phyloP scores from a whole-genome alignment of 73 alveolate genomes.

The Paramecium caudatum region DNA sequence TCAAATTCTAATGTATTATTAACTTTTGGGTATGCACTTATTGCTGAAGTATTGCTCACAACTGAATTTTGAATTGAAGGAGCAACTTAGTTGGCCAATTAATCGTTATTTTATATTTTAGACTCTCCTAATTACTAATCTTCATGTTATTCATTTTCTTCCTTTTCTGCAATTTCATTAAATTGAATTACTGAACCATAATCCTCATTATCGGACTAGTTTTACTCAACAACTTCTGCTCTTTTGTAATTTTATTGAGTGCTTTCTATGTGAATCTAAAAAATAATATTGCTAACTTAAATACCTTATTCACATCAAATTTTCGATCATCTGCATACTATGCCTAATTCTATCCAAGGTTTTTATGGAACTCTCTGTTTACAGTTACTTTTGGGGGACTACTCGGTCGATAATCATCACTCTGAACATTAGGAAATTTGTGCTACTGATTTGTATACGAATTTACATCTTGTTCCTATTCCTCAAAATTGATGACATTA shows the following conservation, averaged over 20 bases:
- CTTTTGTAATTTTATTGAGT: background rate
- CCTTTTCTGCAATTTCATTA: slow-evolving; percentile 18
- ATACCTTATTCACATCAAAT: slow-evolving; percentile 28
- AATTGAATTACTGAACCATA: slow-evolving; percentile 37
- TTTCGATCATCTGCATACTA: background rate
- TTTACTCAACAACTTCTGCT: background rate
- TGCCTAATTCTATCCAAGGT: slow-evolving; percentile 52
- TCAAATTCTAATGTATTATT: background rate
- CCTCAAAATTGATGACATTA: background rate
- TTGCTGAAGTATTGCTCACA: background rate
- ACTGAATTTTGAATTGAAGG: slow-evolving; percentile 18
- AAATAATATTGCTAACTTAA: background rate
- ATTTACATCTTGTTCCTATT: background rate
- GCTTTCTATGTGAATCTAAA: slow-evolving; percentile 12
- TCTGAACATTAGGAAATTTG: background rate
- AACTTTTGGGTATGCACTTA: background rate
- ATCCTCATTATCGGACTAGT: background rate
- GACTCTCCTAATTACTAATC: background rate
- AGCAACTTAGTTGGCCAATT: background rate
- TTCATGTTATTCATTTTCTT: background rate
- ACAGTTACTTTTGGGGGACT: slow-evolving; percentile 18
- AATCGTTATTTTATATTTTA: background rate
- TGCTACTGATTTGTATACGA: background rate
- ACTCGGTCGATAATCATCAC: slow-evolving; percentile 1
- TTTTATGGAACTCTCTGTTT: slow-evolving; percentile 11